Base-by-base conservation (phyloP, 495 filamentous ascomycete species). In the Trypethelium eluteriae region DNA sequence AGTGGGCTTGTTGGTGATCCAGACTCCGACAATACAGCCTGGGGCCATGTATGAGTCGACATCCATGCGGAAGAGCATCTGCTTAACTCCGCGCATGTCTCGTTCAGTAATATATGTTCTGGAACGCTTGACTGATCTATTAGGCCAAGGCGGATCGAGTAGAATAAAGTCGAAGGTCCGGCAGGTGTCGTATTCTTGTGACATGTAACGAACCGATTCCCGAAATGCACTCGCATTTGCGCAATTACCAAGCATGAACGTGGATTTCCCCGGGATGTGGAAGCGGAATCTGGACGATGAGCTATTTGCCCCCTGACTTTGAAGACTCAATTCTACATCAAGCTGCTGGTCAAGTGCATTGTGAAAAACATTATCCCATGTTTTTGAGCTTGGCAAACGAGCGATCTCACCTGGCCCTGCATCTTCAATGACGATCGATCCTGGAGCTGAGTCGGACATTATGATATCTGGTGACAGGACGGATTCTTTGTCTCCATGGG, bases 101-200 rank as follows among this genome's bases (percentile, higher is more conserved):
- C 78, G 70, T 12, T 81, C 78, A n/a, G 84, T 87, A 1, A 73
- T 68, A 75, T 97, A 97, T 4, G 71, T 68, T 64, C 69, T 69
- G 62, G 87, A 88, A 18, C 93, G 85, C 63, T 83, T 82, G 10
- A 88, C 94, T 34, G 92, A 96, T n/a, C 84, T 82, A 72, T 96
- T 97, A 2, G 91, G 88, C 93, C 93, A 98, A 2, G 94, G 94
- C 25, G 94, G 94, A 74, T 98, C 94, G 7, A 98, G 82, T 35
- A 96, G 76, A 59, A 97, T 83, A 46, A 96, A 79, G 73, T 93
- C 81, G 77, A 96, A 96, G 64, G 79, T 76, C 3, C 76, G 73
- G 16, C 70, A 70, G 7, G 70, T 64, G 2, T 62, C 62, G 35
- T 71, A 46, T 14, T 74, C 67, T 11, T 70, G 59, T 18, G 75